Evolutionary conservation across 805 yeast species (phyloP), one percentile per base, ranked within the genome.

Genomic region (Tetrapisispora iriomotensis): DNA sequence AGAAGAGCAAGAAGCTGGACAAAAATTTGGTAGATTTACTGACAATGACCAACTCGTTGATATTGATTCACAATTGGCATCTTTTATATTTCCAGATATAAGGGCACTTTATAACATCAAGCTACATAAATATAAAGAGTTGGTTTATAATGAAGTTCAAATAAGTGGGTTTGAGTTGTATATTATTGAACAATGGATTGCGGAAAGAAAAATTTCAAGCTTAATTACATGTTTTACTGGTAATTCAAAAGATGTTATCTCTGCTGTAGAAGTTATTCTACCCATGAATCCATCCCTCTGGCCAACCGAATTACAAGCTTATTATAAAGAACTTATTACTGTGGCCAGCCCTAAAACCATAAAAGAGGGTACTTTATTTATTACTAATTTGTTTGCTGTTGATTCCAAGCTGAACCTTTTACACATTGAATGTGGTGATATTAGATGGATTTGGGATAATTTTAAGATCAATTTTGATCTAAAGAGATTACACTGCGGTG

Each of bases 141-240:
- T 66, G 43, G 40, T 41, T 4, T 74, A 69, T 26, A 74, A 72
- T 34, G 70, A 67, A 39, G 60, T 77, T 4, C 62, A 61, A 8
- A 66, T 81, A 19, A 50, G 66, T 1, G 97, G 98, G 1, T 86
- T 82, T 55, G 97, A 92, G 60, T 73, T 83, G 13, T 92, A 92
- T 57, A 68, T 92, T 28, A 95, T 90, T 9, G 97, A 92, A 58
- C 96, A 90, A 59, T 92, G 98, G 98, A 80, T 83, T 3, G 70
- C 81, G 25, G 79, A 78, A 42, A 67, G 97, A 33, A 67, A 72
- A 30, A 64, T 76, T 10, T 77, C 83, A 20, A 70, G 81, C 1
- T 69, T 82, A 5, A 79, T 90, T 14, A 76, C 92, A 1, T 75
- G 90, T 0, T 92, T 74, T 58, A 90, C 97, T 0, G 98, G 98